phyloP scores from a whole-genome alignment of 202 grass and related monocot species.

The Musa balbisiana region DNA sequence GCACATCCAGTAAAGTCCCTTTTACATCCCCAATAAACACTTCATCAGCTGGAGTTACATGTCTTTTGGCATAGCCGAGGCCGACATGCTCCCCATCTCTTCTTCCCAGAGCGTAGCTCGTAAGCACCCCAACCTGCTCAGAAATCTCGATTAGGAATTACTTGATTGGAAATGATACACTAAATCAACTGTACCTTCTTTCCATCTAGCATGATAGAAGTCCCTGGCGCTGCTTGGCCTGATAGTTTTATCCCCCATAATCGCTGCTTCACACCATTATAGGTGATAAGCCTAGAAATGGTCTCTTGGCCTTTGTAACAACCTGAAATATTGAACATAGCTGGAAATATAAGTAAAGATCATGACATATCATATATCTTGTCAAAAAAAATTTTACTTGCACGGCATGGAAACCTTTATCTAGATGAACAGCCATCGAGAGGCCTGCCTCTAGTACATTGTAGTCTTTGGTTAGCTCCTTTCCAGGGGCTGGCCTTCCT shows the following conservation, averaged over 20 bases:
- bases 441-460: constrained; percentile 18
- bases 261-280: constrained; percentile 6
- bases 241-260: constrained; percentile 9
- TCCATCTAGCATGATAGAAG: neutral
- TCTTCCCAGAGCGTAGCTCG: constrained; percentile 2
- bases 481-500: constrained; percentile 12
- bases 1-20: neutral
- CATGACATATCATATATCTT: neutral
- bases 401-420: constrained; percentile 4
- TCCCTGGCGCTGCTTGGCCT: constrained; percentile 8
- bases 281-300: constrained; percentile 13
- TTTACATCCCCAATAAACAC: neutral
- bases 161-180: neutral
- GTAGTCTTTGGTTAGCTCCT: constrained; percentile 12
- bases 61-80: constrained; percentile 1
- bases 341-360: neutral
- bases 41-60: neutral
- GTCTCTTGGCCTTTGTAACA: constrained; percentile 22
- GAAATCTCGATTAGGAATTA: neutral
- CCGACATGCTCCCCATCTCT: constrained; percentile 3
- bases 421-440: constrained; percentile 1
- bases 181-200: neutral
- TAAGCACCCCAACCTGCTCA: constrained; percentile 10
- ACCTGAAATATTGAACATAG: neutral
- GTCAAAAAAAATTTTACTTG: neutral